These are phyloP conservation scores for Pseudogymnoascus sp. DNA, from an alignment of 2,329 filamentous ascomycete species.

Conservation along the genomic window DNA sequence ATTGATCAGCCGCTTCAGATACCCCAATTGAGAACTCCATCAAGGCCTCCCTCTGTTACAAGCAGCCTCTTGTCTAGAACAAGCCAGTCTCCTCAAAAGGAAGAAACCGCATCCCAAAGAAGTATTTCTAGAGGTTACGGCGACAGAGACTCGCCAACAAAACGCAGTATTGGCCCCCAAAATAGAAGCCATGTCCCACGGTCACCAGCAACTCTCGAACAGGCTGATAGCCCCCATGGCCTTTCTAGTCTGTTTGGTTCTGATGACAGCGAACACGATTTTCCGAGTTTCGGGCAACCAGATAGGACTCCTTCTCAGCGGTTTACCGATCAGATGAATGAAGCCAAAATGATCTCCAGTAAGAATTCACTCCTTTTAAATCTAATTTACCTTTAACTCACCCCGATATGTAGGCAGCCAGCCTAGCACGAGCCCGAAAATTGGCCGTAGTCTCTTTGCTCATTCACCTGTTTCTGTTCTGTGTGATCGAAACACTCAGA, in stretches of 20 bases:
- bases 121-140: not conserved
- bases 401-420: not conserved
- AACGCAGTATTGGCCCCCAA: not conserved
- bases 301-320: not conserved
- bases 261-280: not conserved
- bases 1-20: not conserved
- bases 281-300: not conserved
- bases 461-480: not conserved
- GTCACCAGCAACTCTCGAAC: not conserved
- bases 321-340: not conserved
- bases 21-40: not conserved
- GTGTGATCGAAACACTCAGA: not conserved
- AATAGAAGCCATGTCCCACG: not conserved
- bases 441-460: not conserved
- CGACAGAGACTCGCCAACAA: not conserved
- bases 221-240: not conserved
- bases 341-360: not conserved
- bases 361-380: not conserved
- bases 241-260: not conserved
- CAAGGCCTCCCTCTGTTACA: not conserved
- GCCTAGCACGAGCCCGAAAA: not conserved
- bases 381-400: not conserved
- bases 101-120: not conserved
- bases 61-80: not conserved
- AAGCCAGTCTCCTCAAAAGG: not conserved